Percentiles rank a stretch among this genome's conserved stretches.
These are phyloP conservation scores for Fonsecaea erecta DNA, from an alignment of 2,329 filamentous ascomycete species.

Conservation along the genomic window DNA sequence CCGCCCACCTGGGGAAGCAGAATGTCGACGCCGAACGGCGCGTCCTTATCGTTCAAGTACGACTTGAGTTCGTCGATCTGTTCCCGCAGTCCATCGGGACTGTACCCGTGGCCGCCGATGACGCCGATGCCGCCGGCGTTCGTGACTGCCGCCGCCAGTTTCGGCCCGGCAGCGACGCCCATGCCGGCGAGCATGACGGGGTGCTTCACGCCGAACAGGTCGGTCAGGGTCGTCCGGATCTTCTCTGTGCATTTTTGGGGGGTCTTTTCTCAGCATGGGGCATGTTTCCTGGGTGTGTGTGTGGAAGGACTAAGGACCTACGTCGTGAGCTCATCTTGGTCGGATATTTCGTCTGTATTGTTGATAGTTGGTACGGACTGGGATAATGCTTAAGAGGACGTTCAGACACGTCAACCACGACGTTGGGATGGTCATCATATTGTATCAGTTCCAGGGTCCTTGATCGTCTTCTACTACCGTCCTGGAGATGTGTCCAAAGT, in stretches of 20 bases:
- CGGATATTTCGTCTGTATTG: not conserved
- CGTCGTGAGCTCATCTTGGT: not conserved
- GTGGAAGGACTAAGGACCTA: not conserved
- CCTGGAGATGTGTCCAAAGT: not conserved
- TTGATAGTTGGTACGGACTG: not conserved
- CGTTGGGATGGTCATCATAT: not conserved
- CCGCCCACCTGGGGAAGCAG: conserved; percentile 88
- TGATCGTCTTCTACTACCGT: not conserved
- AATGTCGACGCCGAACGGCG: conserved; percentile 85
- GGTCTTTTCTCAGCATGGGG: no score
- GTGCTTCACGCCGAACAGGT: conserved; percentile 88
- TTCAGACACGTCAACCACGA: not conserved
- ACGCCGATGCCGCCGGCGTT: conserved; percentile 88
- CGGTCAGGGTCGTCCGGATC: conserved; percentile 63
- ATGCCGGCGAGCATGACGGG: conserved; percentile 86
- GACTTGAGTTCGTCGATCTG: conserved; percentile 86
- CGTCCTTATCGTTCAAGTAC: conserved; percentile 78
- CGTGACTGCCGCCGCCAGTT: conserved; percentile 84
- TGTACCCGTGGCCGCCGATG: conserved; percentile 77
- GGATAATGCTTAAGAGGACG: not conserved
- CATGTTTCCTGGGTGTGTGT: no score
- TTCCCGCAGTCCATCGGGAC: conserved; percentile 84
- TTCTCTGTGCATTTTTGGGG: not conserved
- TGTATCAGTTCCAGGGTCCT: not conserved
- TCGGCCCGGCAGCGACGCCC: conserved; percentile 88